A percentile compares a stretch with the other conserved stretches of the same genome.
Conservation (phyloP, 305 asterid genomes). For the Fraxinus albicans region DNA sequence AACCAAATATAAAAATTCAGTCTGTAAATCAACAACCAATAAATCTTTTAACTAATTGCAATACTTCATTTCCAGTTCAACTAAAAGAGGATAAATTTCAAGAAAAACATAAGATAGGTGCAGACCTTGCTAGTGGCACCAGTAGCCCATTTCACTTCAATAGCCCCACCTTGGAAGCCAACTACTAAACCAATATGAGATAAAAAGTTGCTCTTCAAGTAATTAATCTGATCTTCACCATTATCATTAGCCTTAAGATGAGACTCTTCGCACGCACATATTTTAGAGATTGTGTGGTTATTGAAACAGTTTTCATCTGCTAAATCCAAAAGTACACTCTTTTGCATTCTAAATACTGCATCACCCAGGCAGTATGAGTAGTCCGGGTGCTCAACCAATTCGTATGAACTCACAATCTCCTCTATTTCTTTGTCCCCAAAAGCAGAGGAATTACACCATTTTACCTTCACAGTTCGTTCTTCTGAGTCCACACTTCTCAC, state of each 20-base stretch:
- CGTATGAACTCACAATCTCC: slow-evolving; percentile 89
- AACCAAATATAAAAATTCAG: background rate
- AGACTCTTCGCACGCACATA: slow-evolving; percentile 13
- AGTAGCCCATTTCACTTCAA: slow-evolving; percentile 86
- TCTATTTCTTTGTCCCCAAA: slow-evolving; percentile 37
- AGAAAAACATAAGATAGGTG: background rate
- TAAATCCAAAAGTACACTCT: slow-evolving; percentile 11
- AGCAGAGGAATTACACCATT: slow-evolving; percentile 53
- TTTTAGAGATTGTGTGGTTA: slow-evolving; percentile 14
- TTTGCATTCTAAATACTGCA: slow-evolving; percentile 47
- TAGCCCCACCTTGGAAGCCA: slow-evolving; percentile 51
- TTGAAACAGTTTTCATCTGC: slow-evolving; percentile 19
- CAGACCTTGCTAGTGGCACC: slow-evolving; percentile 68
- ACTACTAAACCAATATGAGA: slow-evolving; percentile 66
- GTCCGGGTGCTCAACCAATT: slow-evolving; percentile 83
- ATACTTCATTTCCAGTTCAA: background rate
- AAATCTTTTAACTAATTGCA: background rate
- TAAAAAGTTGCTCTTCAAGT: slow-evolving; percentile 29
- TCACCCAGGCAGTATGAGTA: slow-evolving; percentile 64
- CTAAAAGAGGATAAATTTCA: background rate
- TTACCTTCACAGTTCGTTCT: slow-evolving; percentile 79
- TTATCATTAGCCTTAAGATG: slow-evolving; percentile 26
- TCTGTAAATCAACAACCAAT: background rate
- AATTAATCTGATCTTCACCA: slow-evolving; percentile 23
- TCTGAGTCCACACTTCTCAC: slow-evolving; percentile 71